Base-by-base conservation (phyloP, 352 stramenopile genomes). In the Salisapilia sapeloensis region DNA sequence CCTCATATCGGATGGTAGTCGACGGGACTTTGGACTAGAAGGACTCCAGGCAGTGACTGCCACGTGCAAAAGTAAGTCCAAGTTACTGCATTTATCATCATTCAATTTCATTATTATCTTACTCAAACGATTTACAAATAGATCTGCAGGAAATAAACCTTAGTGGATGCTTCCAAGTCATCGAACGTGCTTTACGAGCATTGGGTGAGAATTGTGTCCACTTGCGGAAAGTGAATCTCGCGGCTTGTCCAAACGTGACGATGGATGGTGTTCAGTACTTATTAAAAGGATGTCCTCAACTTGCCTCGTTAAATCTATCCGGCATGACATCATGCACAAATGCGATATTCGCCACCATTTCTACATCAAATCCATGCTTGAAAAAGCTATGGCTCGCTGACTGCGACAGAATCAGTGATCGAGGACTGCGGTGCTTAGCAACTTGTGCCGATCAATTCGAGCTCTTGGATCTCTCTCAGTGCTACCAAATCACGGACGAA, bases 1-100 rank as follows among this genome's bases (percentile, higher is more conserved):
- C 33, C 65, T 96, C 36, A 61, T 97, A 0, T 94, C 81, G 11
- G 86, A 97, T 40, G 89, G 89, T n/a, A 79, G 71, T 36, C 69
- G 93, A 22, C 78, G 83, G 16, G 66, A 92, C 26, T 96, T 96
- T 56, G 83, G 76, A 1, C 53, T 95, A 4, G 86, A 95, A 49
- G 89, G 89, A 3, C 48, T 97, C 1, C 83, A 92, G 34, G 80
- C 84, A 2, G 56, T 96, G 24, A 69, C 75, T 7, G 56, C 48
- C 10, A 54, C 54, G 24, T 84, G 64, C 33, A 20, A 35, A 29
- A 26, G 56, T 77, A 38, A 12, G 42, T 51, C 18, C 4, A 7
- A n/a, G 15, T 26, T 0, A 13, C 30, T 35, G 23, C 12, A 2
- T n/a, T 29, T 17, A 24, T 2, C 2, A 2, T 25, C 14, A 28